Conservation (phyloP, 495 filamentous ascomycete species). For the Hypoxylon fuscum region DNA sequence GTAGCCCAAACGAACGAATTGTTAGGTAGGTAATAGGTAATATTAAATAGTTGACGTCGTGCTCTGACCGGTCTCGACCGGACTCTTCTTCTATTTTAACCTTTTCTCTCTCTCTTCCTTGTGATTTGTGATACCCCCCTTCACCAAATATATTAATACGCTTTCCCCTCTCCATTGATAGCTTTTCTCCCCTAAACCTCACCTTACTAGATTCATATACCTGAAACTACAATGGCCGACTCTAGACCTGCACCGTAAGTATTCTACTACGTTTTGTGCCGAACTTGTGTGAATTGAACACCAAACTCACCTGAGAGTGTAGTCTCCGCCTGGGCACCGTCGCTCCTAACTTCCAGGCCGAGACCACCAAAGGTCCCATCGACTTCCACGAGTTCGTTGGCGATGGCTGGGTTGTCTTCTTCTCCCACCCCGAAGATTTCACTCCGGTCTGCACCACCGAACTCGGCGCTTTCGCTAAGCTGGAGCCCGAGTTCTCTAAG, state of each 20-base stretch:
- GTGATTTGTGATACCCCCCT: slow-evolving; percentile 22
- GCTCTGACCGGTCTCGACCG: slow-evolving; percentile 18
- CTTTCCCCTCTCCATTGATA: slow-evolving; percentile 5
- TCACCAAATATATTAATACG: background rate
- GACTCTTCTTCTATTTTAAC: slow-evolving; percentile 9
- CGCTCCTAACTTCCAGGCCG: slow-evolving; percentile 93
- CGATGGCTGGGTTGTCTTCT: slow-evolving; percentile 92
- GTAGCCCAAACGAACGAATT: background rate
- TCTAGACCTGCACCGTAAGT: slow-evolving; percentile 41
- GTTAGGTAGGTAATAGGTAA: too few species aligned
- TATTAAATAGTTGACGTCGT: slow-evolving; percentile 35
- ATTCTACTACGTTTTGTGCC: slow-evolving; percentile 21
- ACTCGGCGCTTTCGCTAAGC: slow-evolving; percentile 95
- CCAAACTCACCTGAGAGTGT: slow-evolving; percentile 9
- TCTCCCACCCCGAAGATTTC: slow-evolving; percentile 96
- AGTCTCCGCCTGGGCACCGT: slow-evolving; percentile 87
- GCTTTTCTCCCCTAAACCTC: background rate
- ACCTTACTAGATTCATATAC: slow-evolving; percentile 1
- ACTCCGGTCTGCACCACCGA: slow-evolving; percentile 98
- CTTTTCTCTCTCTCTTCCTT: slow-evolving; percentile 15
- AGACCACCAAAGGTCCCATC: slow-evolving; percentile 90
- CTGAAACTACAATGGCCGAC: slow-evolving; percentile 37
- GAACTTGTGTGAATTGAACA: background rate
- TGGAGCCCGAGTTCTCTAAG: slow-evolving; percentile 95
- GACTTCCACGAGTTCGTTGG: slow-evolving; percentile 98